phyloP scores from a whole-genome alignment of 2,329 filamentous ascomycete genomes.

The Dendryphion nanum region DNA sequence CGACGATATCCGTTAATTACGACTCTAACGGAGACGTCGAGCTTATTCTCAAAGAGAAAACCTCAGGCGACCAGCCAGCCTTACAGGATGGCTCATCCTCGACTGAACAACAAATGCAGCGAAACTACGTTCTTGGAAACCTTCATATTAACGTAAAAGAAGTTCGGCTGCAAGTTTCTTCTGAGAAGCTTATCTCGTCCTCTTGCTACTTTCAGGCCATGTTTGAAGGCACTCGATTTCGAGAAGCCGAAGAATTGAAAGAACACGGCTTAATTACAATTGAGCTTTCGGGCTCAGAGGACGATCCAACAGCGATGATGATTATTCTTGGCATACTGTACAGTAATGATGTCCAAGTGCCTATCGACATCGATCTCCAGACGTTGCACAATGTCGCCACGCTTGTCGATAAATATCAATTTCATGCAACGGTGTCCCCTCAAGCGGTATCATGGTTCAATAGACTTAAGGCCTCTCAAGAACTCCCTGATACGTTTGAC shows the following conservation, averaged over 20 bases:
- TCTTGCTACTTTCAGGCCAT: not conserved
- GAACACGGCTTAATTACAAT: not conserved
- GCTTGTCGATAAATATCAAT: not conserved
- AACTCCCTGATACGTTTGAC: not conserved
- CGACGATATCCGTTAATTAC: not conserved
- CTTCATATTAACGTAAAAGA: not conserved
- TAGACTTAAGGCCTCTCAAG: not conserved
- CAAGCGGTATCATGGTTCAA: not conserved
- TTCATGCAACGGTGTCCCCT: not conserved
- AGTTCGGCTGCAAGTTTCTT: not conserved
- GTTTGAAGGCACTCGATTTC: not conserved
- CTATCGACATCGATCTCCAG: not conserved
- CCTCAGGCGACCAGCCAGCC: not conserved
- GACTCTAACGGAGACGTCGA: not conserved
- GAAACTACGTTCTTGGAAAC: not conserved
- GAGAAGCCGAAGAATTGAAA: not conserved
- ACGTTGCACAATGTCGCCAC: not conserved
- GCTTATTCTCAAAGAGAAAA: not conserved
- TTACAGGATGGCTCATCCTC: not conserved
- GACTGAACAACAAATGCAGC: too few relatives aligned
- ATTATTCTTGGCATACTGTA: not conserved
- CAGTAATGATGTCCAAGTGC: not conserved
- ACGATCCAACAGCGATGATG: not conserved
- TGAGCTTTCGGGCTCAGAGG: not conserved
- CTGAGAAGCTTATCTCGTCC: not conserved